phyloP scores from a whole-genome alignment of 192 early-diverging fungal species.

The Backusella parvicylindrica region DNA sequence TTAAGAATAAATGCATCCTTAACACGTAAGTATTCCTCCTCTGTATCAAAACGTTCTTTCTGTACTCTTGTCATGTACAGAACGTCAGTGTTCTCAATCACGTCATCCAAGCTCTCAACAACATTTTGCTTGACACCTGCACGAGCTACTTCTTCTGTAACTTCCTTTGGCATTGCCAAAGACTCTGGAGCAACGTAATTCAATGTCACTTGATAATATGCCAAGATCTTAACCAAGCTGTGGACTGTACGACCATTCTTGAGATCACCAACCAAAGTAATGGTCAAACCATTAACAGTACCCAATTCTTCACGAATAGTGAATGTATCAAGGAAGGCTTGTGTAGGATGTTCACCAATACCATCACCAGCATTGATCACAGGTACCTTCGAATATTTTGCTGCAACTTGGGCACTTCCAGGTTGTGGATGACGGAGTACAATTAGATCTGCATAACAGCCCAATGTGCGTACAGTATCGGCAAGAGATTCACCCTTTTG shows the following conservation, averaged over 20 bases:
- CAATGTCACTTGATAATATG: constrained; percentile 90
- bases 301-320: constrained; percentile 95
- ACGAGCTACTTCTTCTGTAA: constrained; percentile 65
- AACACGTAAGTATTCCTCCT: constrained; percentile 79
- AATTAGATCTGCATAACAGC: constrained; percentile 89
- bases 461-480: constrained; percentile 93
- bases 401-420: constrained; percentile 77
- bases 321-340: constrained; percentile 94
- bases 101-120: constrained; percentile 66
- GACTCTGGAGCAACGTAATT: constrained; percentile 87
- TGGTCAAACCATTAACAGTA: constrained; percentile 92
- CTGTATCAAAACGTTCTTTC: constrained; percentile 84
- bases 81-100: constrained; percentile 89
- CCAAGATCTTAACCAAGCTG: constrained; percentile 84
- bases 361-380: constrained; percentile 98
- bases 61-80: constrained; percentile 97
- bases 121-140: constrained; percentile 66
- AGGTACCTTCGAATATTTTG: constrained; percentile 87
- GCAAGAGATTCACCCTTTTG: constrained; percentile 94
- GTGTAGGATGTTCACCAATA: constrained; percentile 96
- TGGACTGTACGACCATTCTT: constrained; percentile 98
- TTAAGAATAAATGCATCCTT: constrained; percentile 80
- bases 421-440: constrained; percentile 91
- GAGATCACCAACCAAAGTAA: constrained; percentile 95
- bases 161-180: constrained; percentile 84